Evolutionary conservation across 441 rosid species (phyloP).

Genomic region (Aquilaria agallochum): DNA sequence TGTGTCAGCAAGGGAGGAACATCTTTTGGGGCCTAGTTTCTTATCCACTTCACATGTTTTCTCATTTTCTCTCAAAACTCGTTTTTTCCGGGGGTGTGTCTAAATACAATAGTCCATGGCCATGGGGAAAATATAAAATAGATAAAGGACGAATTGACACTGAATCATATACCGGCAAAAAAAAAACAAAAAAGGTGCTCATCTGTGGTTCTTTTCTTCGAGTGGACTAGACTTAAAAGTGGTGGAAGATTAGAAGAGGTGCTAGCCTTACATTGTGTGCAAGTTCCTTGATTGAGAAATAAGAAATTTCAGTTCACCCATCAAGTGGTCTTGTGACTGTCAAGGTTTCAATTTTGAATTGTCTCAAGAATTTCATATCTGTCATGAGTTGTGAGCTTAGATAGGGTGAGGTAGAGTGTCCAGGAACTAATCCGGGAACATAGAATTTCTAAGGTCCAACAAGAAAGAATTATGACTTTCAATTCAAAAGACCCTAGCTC

Average conservation of each 20-base stretch:
- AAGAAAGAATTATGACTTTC: too few relatives aligned
- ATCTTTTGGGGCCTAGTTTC: conserved; percentile 9
- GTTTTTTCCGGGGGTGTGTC: neutral
- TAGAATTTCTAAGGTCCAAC: too few relatives aligned
- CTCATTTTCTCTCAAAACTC: neutral
- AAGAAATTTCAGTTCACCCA: too few relatives aligned
- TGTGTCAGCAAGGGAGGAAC: conserved; percentile 2
- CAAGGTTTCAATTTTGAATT: too few relatives aligned
- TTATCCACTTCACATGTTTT: conserved; percentile 6
- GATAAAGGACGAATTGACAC: neutral
- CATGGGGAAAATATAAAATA: too few relatives aligned
- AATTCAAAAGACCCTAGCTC: too few relatives aligned
- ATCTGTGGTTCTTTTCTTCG: conserved; percentile 5
- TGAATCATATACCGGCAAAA: neutral
- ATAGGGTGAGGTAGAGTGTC: too few relatives aligned
- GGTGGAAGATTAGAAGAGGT: conserved; percentile 3
- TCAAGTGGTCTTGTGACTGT: too few relatives aligned
- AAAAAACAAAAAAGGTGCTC: neutral
- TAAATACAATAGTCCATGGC: too few relatives aligned
- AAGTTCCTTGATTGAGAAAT: neutral
- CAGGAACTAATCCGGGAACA: too few relatives aligned
- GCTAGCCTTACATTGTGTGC: conserved; percentile 9
- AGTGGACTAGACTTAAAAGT: conserved; percentile 6
- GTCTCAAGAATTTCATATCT: too few relatives aligned
- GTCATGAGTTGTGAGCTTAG: too few relatives aligned